Conservation (phyloP, 2,329 filamentous ascomycete species). For the Botrytis cinerea region DNA sequence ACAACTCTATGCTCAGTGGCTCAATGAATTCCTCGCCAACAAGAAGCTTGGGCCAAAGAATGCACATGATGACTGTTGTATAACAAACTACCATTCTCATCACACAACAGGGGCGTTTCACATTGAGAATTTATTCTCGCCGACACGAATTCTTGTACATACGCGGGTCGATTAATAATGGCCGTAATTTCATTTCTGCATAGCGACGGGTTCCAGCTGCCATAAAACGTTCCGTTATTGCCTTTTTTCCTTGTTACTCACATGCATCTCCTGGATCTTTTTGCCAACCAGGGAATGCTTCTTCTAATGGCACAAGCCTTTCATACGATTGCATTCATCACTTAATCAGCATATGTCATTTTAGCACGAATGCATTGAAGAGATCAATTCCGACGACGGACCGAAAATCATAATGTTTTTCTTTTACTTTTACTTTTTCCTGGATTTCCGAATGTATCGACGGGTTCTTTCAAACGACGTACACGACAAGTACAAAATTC, state of each 20-base stretch:
- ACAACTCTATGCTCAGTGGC: slow-evolving; percentile 53
- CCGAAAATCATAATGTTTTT: slow-evolving; percentile 23
- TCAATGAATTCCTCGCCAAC: slow-evolving; percentile 57
- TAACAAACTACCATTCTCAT: slow-evolving; percentile 28
- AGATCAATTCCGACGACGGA: slow-evolving; percentile 15
- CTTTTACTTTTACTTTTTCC: slow-evolving; percentile 9
- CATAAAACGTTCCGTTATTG: slow-evolving; percentile 21
- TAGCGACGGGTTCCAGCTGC: slow-evolving; percentile 23
- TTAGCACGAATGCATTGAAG: slow-evolving; percentile 2
- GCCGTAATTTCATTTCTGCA: slow-evolving; percentile 24
- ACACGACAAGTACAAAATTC: slow-evolving; percentile 1
- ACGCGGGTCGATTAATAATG: slow-evolving; percentile 1
- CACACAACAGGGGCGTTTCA: background rate
- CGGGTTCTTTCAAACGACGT: background rate
- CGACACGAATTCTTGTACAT: slow-evolving; percentile 25
- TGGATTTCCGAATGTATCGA: slow-evolving; percentile 6
- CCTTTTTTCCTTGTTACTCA: slow-evolving; percentile 13
- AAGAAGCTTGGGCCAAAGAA: slow-evolving; percentile 52
- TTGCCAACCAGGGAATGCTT: slow-evolving; percentile 9
- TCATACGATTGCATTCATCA: slow-evolving; percentile 16
- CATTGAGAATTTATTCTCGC: background rate
- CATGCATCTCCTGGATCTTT: slow-evolving; percentile 16
- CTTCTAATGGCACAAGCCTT: slow-evolving; percentile 20
- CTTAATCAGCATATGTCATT: slow-evolving; percentile 18
- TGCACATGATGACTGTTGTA: slow-evolving; percentile 67